Evolutionary conservation across 2,329 filamentous ascomycete species (phyloP).

Genomic region (Neonectria magnoliae): DNA sequence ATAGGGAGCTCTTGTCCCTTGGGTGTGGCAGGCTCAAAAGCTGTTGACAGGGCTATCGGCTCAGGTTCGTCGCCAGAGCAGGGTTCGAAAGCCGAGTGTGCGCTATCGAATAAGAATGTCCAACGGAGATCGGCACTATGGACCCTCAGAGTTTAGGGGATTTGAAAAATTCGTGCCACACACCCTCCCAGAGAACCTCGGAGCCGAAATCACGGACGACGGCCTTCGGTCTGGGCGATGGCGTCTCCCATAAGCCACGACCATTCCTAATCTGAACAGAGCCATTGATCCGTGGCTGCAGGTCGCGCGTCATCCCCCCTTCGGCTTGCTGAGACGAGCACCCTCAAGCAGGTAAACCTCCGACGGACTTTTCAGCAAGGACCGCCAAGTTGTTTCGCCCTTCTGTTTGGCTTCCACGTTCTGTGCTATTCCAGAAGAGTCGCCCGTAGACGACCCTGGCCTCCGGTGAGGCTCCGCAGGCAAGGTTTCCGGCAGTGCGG

Average conservation of each 20-base stretch:
- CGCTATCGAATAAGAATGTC: neutral
- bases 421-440: slow-evolving; percentile 1
- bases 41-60: slow-evolving; percentile 13
- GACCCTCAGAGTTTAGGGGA: neutral
- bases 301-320: slow-evolving; percentile 1
- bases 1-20: neutral
- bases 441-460: slow-evolving; percentile 3
- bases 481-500: slow-evolving; percentile 9
- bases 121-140: neutral
- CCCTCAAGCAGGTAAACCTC: slow-evolving; percentile 18
- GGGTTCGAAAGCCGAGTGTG: neutral
- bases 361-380: slow-evolving; percentile 29
- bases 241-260: neutral
- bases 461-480: slow-evolving; percentile 1
- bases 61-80: neutral
- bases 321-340: slow-evolving; percentile 7
- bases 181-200: neutral
- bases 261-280: neutral
- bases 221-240: neutral
- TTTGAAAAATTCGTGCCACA: neutral
- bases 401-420: slow-evolving; percentile 5
- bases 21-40: neutral
- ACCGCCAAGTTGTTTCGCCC: neutral
- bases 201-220: slow-evolving; percentile 21
- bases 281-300: neutral